Conservation (phyloP, 1,284 basidiomycete genomes). For the Caloboletus firmus region DNA sequence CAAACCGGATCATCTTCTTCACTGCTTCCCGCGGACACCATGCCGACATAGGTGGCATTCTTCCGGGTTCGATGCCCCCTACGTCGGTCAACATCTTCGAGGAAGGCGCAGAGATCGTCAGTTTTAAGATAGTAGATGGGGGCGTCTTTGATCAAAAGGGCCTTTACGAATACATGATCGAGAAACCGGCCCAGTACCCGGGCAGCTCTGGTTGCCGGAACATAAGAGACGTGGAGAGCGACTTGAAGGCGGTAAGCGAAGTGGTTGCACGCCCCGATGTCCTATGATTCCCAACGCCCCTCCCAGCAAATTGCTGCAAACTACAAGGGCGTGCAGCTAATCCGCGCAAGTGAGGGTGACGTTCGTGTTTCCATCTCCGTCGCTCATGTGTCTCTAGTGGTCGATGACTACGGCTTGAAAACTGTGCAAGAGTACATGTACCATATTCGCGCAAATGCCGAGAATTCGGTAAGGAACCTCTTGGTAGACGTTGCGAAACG, state of each 20-base stretch:
- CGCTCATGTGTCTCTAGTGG: constrained; percentile 47
- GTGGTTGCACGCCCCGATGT: not conserved
- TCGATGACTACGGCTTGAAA: constrained; percentile 82
- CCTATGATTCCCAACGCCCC: not conserved
- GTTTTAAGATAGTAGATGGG: constrained; percentile 88
- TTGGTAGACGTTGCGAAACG: constrained; percentile 75
- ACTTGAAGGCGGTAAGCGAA: constrained; percentile 78
- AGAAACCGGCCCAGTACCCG: constrained; percentile 83
- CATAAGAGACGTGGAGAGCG: constrained; percentile 87
- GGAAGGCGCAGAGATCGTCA: constrained; percentile 90
- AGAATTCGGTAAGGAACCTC: constrained; percentile 83
- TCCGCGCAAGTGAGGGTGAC: constrained; percentile 61
- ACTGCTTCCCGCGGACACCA: constrained; percentile 89
- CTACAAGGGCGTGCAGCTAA: constrained; percentile 86
- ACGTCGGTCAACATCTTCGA: constrained; percentile 88
- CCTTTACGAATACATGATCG: constrained; percentile 78
- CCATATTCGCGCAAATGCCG: constrained; percentile 89
- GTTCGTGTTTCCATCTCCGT: constrained; percentile 15
- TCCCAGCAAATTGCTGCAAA: constrained; percentile 91
- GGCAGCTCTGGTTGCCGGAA: constrained; percentile 83
- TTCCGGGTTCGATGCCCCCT: constrained; percentile 93
- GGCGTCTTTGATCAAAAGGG: constrained; percentile 81
- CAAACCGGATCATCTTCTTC: constrained; percentile 84
- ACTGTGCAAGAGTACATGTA: constrained; percentile 94
- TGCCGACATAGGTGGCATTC: constrained; percentile 75